phyloP scores from a whole-genome alignment of 352 stramenopile species.

The Globisporangium heterothallicum region DNA sequence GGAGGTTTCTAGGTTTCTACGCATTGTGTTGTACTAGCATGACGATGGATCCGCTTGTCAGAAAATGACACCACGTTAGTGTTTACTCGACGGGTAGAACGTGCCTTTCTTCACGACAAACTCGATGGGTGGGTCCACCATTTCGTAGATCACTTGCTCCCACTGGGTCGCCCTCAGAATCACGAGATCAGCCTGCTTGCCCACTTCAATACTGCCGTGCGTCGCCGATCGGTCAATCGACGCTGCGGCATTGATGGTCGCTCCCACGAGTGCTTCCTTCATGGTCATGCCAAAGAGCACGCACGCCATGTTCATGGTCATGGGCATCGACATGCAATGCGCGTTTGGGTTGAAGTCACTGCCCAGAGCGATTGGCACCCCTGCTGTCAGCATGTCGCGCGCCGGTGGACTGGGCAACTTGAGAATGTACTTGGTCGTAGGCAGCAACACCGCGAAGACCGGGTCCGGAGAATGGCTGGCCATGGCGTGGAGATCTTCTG shows the following conservation, averaged over 20 bases:
- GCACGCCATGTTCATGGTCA: constrained; percentile 87
- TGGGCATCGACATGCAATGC: constrained; percentile 81
- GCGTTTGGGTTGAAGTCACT: constrained; percentile 86
- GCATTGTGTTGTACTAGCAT: too few species aligned
- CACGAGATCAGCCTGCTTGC: constrained; percentile 69
- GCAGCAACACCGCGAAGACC: constrained; percentile 72
- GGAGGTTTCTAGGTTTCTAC: too few species aligned
- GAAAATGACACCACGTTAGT: too few species aligned
- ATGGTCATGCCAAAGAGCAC: constrained; percentile 83
- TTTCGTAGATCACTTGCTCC: constrained; percentile 86
- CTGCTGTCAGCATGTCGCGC: constrained; percentile 60
- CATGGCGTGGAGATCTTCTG: constrained; percentile 66
- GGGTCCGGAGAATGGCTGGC: constrained; percentile 38
- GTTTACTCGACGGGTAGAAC: constrained; percentile 4
- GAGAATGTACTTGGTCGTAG: constrained; percentile 82
- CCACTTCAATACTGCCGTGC: constrained; percentile 74
- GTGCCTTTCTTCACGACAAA: constrained; percentile 71
- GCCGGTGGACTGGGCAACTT: constrained; percentile 68
- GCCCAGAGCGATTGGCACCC: constrained; percentile 67
- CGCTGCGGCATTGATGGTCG: constrained; percentile 81
- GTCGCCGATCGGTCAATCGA: constrained; percentile 69
- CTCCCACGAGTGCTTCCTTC: constrained; percentile 76
- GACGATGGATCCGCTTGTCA: too few species aligned
- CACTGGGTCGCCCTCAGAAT: constrained; percentile 64
- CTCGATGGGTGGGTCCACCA: constrained; percentile 72